phyloP scores from a whole-genome alignment of 176 grass and related monocot species.

The Zizania latifolia region DNA sequence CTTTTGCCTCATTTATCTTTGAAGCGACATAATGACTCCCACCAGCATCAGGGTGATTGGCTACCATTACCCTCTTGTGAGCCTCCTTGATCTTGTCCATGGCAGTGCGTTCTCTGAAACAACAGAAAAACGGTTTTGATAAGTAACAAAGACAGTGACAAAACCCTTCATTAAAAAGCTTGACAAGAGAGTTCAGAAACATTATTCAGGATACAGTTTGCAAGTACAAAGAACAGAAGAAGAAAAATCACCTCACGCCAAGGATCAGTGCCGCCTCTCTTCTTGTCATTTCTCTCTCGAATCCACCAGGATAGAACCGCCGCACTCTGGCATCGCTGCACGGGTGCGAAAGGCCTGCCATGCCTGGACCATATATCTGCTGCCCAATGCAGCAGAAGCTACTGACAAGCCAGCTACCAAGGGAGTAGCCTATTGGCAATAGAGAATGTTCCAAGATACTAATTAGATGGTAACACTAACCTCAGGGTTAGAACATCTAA shows the following conservation, averaged over 20 bases:
- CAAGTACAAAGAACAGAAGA: background rate
- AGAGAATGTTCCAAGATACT: background rate
- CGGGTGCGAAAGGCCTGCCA: conserved; percentile 60
- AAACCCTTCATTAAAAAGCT: no score
- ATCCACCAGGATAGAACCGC: conserved; percentile 77
- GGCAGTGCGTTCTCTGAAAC: conserved; percentile 62
- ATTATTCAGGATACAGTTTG: background rate
- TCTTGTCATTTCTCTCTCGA: conserved; percentile 75
- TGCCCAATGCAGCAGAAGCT: conserved; percentile 62
- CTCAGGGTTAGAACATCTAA: no score
- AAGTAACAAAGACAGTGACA: no score
- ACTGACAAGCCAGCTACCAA: conserved; percentile 61
- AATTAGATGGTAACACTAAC: no score
- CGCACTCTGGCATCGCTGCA: conserved; percentile 44
- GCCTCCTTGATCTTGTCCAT: conserved; percentile 82
- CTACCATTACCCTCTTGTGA: conserved; percentile 83
- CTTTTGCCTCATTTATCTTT: conserved; percentile 91
- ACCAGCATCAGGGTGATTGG: conserved; percentile 82
- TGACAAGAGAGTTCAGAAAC: background rate
- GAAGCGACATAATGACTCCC: conserved; percentile 91
- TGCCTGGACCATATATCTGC: conserved; percentile 61
- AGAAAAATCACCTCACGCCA: conserved; percentile 55
- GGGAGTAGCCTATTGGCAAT: conserved; percentile 55
- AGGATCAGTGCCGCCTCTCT: conserved; percentile 84
- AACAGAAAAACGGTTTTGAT: no score